phyloP scores from a whole-genome alignment of 2,329 filamentous ascomycete species.

The Mollisiaceae sp. region DNA sequence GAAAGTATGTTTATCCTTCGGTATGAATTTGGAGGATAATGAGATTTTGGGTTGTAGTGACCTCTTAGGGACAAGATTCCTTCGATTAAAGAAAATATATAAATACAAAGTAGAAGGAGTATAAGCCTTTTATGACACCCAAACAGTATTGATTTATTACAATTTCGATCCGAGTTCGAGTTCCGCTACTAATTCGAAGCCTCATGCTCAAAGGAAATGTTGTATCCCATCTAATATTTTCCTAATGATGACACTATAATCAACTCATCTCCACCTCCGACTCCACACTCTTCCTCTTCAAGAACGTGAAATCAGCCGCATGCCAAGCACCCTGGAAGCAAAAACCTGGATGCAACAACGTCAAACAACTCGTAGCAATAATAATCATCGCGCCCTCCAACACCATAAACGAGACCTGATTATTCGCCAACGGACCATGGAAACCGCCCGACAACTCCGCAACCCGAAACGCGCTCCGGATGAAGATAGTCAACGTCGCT shows the following conservation, averaged over 20 bases:
- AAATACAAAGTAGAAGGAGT: no score
- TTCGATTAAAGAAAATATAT: no score
- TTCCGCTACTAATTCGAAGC: no score
- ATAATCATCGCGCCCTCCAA: constrained; percentile 50
- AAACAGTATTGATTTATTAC: no score
- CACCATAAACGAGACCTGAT: constrained; percentile 48
- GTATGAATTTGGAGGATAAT: not conserved
- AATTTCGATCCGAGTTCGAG: no score
- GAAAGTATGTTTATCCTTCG: constrained; percentile 10
- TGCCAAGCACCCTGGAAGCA: constrained; percentile 28
- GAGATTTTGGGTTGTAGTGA: no score
- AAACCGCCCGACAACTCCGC: constrained; percentile 62
- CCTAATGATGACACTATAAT: not conserved
- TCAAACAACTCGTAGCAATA: constrained; percentile 40
- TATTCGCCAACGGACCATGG: constrained; percentile 51
- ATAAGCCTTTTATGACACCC: no score
- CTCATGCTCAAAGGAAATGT: no score
- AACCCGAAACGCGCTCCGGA: constrained; percentile 60
- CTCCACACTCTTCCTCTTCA: constrained; percentile 2
- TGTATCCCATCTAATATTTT: no score
- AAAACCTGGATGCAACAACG: constrained; percentile 42
- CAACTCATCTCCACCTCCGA: not conserved
- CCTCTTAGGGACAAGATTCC: no score
- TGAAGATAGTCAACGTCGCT: constrained; percentile 59
- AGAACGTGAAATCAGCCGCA: constrained; percentile 20